Percentiles rank a stretch among this genome's conserved stretches.
phyloP scores from a whole-genome alignment of 2,329 filamentous ascomycete genomes.

The Exophiala calicioides region DNA sequence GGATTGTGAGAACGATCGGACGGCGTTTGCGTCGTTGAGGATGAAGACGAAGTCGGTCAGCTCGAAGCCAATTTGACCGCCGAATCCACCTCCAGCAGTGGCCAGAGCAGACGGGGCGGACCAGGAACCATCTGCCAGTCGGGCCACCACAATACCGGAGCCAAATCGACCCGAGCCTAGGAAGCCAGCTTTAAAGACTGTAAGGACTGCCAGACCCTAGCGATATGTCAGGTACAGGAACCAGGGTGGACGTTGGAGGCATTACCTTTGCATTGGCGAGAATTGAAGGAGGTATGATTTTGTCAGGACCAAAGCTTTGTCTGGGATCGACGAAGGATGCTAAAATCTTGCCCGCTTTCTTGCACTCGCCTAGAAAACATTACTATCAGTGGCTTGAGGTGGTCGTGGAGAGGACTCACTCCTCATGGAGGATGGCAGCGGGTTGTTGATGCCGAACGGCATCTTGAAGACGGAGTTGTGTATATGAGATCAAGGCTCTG shows the following conservation, averaged over 20 bases:
- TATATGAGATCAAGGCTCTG: too few relatives aligned
- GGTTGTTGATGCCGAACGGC: conserved; percentile 33
- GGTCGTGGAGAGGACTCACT: conserved; percentile 40
- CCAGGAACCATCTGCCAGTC: conserved; percentile 51
- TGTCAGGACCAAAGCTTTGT: conserved; percentile 93
- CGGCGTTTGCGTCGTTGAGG: conserved; percentile 84
- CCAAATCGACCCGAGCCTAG: conserved; percentile 53
- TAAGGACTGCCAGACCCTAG: conserved; percentile 52
- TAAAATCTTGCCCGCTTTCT: conserved; percentile 94
- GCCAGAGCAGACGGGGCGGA: conserved; percentile 53
- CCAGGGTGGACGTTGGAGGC: background rate
- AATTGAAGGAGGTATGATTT: conserved; percentile 89
- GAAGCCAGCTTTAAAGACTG: conserved; percentile 53
- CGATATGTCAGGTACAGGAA: conserved; percentile 15
- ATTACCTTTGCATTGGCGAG: conserved; percentile 85
- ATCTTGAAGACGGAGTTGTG: conserved; percentile 12
- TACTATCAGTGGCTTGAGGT: conserved; percentile 30
- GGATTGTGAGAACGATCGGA: conserved; percentile 90
- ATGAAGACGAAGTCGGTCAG: conserved; percentile 85
- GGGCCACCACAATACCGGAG: conserved; percentile 52
- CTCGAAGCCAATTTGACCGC: conserved; percentile 54
- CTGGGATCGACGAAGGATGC: conserved; percentile 90
- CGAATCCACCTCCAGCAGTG: conserved; percentile 51
- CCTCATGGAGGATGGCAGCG: conserved; percentile 50
- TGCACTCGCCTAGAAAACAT: conserved; percentile 76